phyloP scores from a whole-genome alignment of 192 early-diverging fungal genomes.

The Coemansia sp. region DNA sequence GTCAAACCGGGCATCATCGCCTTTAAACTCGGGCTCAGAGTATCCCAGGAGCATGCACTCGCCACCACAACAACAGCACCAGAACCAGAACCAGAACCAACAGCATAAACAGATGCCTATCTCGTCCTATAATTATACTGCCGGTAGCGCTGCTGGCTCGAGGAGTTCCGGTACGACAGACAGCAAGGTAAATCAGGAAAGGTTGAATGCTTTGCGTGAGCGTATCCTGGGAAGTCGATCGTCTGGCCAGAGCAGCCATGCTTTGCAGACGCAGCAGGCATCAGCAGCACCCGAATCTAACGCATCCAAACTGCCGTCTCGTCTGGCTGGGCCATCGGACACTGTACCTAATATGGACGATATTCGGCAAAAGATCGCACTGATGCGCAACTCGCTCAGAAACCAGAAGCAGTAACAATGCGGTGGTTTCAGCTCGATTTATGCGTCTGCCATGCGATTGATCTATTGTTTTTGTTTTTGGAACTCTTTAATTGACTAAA shows the following conservation, averaged over 20 bases:
- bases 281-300: slow-evolving; percentile 3
- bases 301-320: slow-evolving; percentile 2
- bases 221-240: slow-evolving; percentile 27
- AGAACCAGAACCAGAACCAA: no score
- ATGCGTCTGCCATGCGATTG: background rate
- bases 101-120: no score
- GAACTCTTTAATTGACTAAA: no score
- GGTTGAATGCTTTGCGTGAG: slow-evolving; percentile 27
- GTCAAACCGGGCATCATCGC: slow-evolving; percentile 16
- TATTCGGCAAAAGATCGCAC: slow-evolving; percentile 20
- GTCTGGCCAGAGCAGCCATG: background rate
- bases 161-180: background rate
- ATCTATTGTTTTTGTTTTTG: background rate
- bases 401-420: slow-evolving; percentile 11
- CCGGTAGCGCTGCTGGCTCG: background rate
- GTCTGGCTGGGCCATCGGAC: slow-evolving; percentile 7
- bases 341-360: slow-evolving; percentile 24
- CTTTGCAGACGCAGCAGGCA: slow-evolving; percentile 13
- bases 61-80: slow-evolving; percentile 7
- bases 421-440: no score
- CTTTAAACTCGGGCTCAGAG: slow-evolving; percentile 12
- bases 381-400: slow-evolving; percentile 38
- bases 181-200: slow-evolving; percentile 20
- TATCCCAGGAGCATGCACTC: slow-evolving; percentile 15
- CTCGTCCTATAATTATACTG: background rate